phyloP scores from a whole-genome alignment of 805 yeast genomes.

The Peterozyma toletana region DNA sequence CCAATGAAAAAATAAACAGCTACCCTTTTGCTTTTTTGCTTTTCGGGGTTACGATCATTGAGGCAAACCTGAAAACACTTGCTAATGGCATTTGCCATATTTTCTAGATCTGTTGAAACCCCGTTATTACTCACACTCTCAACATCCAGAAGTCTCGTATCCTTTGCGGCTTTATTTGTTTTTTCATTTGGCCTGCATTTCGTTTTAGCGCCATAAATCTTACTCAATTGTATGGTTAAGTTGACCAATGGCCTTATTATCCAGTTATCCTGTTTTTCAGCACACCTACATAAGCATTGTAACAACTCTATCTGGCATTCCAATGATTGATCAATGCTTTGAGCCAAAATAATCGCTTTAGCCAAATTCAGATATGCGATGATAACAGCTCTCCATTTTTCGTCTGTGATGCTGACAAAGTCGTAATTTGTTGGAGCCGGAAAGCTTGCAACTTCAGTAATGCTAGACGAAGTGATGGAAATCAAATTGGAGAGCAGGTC shows the following conservation, averaged over 20 bases:
- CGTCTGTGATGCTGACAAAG: conserved; percentile 2
- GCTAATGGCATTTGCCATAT: conserved; percentile 37
- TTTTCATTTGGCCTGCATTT: conserved; percentile 11
- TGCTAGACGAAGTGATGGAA: conserved; percentile 3
- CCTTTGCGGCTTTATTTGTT: background rate
- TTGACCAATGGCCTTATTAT: conserved; percentile 34
- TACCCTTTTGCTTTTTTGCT: conserved; percentile 40
- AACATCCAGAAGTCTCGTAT: background rate
- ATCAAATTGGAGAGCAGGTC: background rate
- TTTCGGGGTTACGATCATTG: conserved; percentile 64
- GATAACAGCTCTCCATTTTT: conserved; percentile 15
- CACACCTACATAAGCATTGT: conserved; percentile 40
- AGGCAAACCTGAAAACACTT: conserved; percentile 70
- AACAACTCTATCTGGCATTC: conserved; percentile 28
- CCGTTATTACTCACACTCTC: background rate
- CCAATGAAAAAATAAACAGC: conserved; percentile 69
- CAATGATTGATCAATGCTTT: conserved; percentile 27
- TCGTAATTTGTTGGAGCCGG: conserved; percentile 1
- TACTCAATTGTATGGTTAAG: conserved; percentile 31
- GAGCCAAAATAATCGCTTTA: conserved; percentile 24
- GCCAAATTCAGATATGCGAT: conserved; percentile 26
- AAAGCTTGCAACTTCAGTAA: conserved; percentile 1
- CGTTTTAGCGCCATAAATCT: conserved; percentile 28
- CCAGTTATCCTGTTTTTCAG: conserved; percentile 49
- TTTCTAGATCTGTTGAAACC: conserved; percentile 11